These are phyloP conservation scores for Penicillium verhagenii DNA, from an alignment of 495 filamentous ascomycete species.

Conservation along the genomic window DNA sequence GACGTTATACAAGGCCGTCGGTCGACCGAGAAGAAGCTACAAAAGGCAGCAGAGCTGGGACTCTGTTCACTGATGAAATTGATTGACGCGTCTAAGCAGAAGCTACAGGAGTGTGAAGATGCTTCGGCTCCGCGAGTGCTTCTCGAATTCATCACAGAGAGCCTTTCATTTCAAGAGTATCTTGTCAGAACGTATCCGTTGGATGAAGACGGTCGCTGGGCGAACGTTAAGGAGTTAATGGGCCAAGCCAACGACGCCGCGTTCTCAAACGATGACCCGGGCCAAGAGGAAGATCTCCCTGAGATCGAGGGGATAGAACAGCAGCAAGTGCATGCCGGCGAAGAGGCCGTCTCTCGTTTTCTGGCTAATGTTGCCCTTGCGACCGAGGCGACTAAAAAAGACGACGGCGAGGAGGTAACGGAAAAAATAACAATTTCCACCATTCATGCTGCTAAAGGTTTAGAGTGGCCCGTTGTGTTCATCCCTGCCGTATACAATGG, in stretches of 20 bases:
- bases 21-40: conserved; percentile 64
- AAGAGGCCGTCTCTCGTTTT: conserved; percentile 73
- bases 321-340: conserved; percentile 51
- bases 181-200: conserved; percentile 67
- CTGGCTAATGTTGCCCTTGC: conserved; percentile 87
- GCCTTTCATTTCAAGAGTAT: conserved; percentile 70
- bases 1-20: conserved; percentile 69
- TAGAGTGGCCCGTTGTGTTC: conserved; percentile 98
- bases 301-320: conserved; percentile 75
- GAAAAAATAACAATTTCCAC: conserved; percentile 89
- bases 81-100: conserved; percentile 59
- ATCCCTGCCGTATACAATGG: conserved; percentile 89
- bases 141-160: conserved; percentile 70
- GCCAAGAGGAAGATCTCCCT: conserved; percentile 69
- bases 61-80: conserved; percentile 60
- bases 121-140: conserved; percentile 63
- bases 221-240: conserved; percentile 87
- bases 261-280: conserved; percentile 28
- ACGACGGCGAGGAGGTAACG: conserved; percentile 45
- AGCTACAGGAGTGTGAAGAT: conserved; percentile 49
- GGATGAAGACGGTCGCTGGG: conserved; percentile 83
- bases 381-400: conserved; percentile 63
- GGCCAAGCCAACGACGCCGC: conserved; percentile 67
- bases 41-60: conserved; percentile 63
- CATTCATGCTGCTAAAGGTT: conserved; percentile 93